Evolutionary conservation across 1,284 basidiomycete genomes (phyloP), one percentile per base, ranked within the genome.

Genomic region (Sporisorium exsertum): DNA sequence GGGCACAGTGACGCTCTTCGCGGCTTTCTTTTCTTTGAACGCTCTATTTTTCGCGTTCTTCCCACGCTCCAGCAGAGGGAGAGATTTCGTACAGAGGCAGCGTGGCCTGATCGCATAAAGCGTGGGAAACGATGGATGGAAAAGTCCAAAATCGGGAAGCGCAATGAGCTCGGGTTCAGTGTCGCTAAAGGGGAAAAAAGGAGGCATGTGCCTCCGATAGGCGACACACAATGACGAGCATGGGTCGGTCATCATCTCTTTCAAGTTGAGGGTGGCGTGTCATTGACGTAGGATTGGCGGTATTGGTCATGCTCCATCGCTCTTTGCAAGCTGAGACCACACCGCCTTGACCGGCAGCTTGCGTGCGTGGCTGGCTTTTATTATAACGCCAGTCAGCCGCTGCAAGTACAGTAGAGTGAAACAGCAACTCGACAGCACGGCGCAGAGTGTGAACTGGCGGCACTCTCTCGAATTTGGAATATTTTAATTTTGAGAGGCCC

Each of bases 61-160:
- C 47, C 47, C 47, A 49, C 47, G 47, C 27, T 49, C 2, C 6
- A 6, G 32, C 5, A 32, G 32, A 32, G 32, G 32, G 32, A 32
- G 13, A 15, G 35, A 37, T 37, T 37, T 3, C 35, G 35, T 37
- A 13, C 10, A 15, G n/a, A n/a, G n/a, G n/a, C 13, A 27, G 15
- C 16, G 6, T 18, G 26, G 12, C 13, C 5, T 15, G 15, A 47
- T 29, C 46, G 46, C 46, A 29, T 47, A 16, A 18, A 40, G 16
- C 2, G 37, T 18, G 37, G 27, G 16, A 15, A 15, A 49, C 8
- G 2, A 32, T 4, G 2, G n/a, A 20, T n/a, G 40, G 49, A 50
- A 50, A 50, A 50, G 49, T 20, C 27, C 16, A 50, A 32, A 33
- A 50, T 20, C 49, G 49, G 49, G n/a, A 50, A 50, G n/a, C n/a